Evolutionary conservation across 768 basidiomycete genomes (phyloP), one percentile per base, ranked within the genome.

Genomic region (Clavulina sp.): DNA sequence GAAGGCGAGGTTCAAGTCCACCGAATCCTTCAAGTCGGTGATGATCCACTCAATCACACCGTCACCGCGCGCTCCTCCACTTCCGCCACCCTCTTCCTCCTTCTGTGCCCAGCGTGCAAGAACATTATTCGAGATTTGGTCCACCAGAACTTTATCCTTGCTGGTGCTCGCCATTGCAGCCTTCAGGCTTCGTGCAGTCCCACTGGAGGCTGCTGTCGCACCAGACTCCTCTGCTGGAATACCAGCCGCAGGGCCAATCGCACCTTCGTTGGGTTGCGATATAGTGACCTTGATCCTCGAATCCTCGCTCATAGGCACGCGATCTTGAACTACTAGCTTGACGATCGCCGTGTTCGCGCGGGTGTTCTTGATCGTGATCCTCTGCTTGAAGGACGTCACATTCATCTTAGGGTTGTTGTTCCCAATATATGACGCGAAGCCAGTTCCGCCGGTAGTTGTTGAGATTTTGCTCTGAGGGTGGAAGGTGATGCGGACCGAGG

Each of bases 1-100:
- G 71, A 74, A 79, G 53, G 71, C 64, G 1, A 72, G 67, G 49
- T 70, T 66, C n/a, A 79, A 57, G 7, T 60, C 61, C 18, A 73
- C 61, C 57, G 68, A 69, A 50, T 63, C 65, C 13, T 70, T 72
- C 16, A 65, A 66, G 4, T 62, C 68, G 24, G 61, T 66, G 61
- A 69, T 66, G 52, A 62, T 64, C 76, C 76, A 80, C 60, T 76
- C 74, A 58, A 73, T 73, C 53, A 66, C 67, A 2, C 78, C 78
- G 43, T 76, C 53, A 19, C 51, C 54, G 19, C 49, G 38, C n/a
- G 30, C 41, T 2, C 51, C 51, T 31, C 32, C 32, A 13, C n/a
- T 16, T 23, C 50, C 32, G 18, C 51, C 51, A 9, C n/a, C 55
- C n/a, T 58, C 58, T 48, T 59, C 55, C 9, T 64, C 65, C 41